Evolutionary conservation across 75 land plant species (phyloP).

Genomic region (Pseudotsuga menziesii): DNA sequence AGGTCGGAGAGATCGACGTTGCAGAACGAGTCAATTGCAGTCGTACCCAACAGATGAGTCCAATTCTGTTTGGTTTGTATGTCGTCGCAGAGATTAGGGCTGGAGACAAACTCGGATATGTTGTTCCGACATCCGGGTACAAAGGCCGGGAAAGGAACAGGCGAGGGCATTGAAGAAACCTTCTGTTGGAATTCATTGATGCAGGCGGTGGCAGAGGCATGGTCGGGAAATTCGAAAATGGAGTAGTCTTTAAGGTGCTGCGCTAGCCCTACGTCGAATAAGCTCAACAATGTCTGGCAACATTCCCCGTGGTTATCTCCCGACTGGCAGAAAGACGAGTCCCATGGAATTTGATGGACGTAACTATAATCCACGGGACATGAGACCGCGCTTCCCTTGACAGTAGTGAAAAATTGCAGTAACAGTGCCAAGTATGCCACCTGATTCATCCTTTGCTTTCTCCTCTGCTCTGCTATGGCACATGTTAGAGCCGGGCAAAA

Average conservation of each 20-base stretch:
- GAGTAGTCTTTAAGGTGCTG: constrained; percentile 43
- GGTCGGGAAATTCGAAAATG: constrained; percentile 49
- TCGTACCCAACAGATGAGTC: constrained; percentile 17
- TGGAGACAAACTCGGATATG: constrained; percentile 29
- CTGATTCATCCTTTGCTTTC: not conserved
- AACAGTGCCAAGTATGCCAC: not conserved
- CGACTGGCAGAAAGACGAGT: constrained; percentile 18
- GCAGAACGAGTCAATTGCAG: not conserved
- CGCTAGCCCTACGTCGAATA: constrained; percentile 47
- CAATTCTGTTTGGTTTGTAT: constrained; percentile 12
- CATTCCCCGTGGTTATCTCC: not conserved
- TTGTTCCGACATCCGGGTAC: constrained; percentile 5
- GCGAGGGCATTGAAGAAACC: constrained; percentile 10
- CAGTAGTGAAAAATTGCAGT: not conserved
- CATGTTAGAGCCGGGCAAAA: too few relatives aligned
- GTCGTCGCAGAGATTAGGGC: constrained; percentile 9
- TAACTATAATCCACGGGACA: constrained; percentile 42
- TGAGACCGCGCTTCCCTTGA: constrained; percentile 1
- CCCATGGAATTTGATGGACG: constrained; percentile 35
- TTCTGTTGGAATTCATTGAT: constrained; percentile 41
- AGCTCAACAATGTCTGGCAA: constrained; percentile 44
- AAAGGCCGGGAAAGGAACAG: constrained; percentile 27
- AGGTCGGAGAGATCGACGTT: constrained; percentile 9
- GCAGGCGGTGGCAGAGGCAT: constrained; percentile 48
- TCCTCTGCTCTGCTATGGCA: too few relatives aligned